Evolutionary conservation across 2,329 filamentous ascomycete species (phyloP), one percentile per base, ranked within the genome.

Genomic region (Lachnellula subtilissima): DNA sequence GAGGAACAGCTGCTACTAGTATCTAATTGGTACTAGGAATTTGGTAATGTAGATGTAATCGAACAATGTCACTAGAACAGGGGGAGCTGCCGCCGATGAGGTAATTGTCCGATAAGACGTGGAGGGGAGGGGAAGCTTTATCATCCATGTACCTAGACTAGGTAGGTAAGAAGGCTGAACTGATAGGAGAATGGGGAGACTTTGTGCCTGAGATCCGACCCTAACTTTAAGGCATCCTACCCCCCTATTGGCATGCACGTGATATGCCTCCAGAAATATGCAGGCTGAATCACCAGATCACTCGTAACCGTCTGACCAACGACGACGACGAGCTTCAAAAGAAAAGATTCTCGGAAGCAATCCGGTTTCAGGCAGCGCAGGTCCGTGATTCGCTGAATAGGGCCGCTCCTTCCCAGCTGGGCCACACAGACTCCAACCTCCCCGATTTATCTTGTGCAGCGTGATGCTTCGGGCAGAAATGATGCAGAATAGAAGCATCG

Each of bases 1-100:
- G n/a, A 22, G 49, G 15, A 48, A 45, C 19, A 17, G 55, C 40
- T 28, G 17, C 28, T 22, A 25, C 47, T 14, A 49, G 42, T 36
- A 46, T 35, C 42, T 28, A 12, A 60, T 57, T 60, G 57, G 48
- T 55, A 59, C 53, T 47, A 40, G 17, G n/a, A 43, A 59, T 60
- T 62, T 53, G 52, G 53, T 62, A 62, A 62, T 57, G 60, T 50
- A 57, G 56, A 59, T 52, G 57, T 61, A 59, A 61, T 57, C 40
- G 51, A 52, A 25, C 43, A 19, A 15, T 56, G 54, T 56, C 55
- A 57, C 37, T 45, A 28, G 9, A 32, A 50, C 37, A 50, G 48
- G 48, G 53, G 46, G 39, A 17, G 42, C 28, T 32, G 51, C 22
- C 48, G 36, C 50, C 47, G 57, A 48, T 59, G 57, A 57, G 57